Evolutionary conservation across 495 filamentous ascomycete genomes (phyloP).

Genomic region (Lepidopterella palustris): DNA sequence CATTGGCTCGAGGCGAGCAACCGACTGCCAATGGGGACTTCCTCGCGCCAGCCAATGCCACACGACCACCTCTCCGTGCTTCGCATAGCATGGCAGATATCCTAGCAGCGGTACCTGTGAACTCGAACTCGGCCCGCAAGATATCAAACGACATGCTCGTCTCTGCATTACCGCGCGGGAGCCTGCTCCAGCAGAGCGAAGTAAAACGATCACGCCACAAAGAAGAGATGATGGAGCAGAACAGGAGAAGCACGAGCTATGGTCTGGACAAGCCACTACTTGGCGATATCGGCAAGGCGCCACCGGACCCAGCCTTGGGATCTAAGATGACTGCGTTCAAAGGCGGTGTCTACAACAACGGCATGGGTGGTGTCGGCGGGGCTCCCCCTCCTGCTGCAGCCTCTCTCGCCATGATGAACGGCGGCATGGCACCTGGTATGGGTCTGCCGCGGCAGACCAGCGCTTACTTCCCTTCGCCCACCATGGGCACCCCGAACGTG

Average conservation of each 20-base stretch:
- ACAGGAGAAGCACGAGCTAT: constrained; percentile 17
- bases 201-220: constrained; percentile 22
- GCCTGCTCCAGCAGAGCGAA: constrained; percentile 30
- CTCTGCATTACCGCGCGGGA: constrained; percentile 21
- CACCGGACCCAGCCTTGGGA: constrained; percentile 28
- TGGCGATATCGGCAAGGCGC: constrained; percentile 12
- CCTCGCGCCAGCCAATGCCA: constrained; percentile 1
- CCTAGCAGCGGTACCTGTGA: constrained; percentile 50
- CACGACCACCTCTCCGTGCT: constrained; percentile 33
- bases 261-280: constrained; percentile 28
- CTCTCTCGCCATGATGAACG: background rate
- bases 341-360: constrained; percentile 47
- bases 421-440: background rate
- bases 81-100: constrained; percentile 64
- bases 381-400: background rate
- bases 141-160: constrained; percentile 16
- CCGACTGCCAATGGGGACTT: background rate
- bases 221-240: constrained; percentile 22
- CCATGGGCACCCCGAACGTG: constrained; percentile 17
- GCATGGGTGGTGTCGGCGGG: constrained; percentile 35
- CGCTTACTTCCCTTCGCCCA: background rate
- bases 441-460: background rate
- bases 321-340: constrained; percentile 42
- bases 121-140: constrained; percentile 32
- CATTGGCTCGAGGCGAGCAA: constrained; percentile 45